Percentiles rank a stretch among this genome's conserved stretches.
These are phyloP conservation scores for Scheffersomyces lignosus DNA, from an alignment of 805 yeast species.

Conservation along the genomic window DNA sequence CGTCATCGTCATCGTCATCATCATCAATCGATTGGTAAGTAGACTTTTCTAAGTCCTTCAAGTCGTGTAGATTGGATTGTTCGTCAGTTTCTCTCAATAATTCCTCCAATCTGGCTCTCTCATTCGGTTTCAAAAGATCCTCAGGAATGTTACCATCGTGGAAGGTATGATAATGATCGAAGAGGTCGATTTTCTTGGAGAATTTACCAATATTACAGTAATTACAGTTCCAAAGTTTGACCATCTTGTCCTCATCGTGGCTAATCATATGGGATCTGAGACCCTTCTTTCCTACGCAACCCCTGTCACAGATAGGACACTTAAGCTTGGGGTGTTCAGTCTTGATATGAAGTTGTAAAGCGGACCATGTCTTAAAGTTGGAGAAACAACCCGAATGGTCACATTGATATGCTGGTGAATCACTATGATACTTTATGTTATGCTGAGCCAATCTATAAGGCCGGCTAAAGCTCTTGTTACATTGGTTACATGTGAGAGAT, in stretches of 20 bases:
- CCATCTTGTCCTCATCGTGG: constrained; percentile 55
- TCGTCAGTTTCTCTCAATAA: constrained; percentile 16
- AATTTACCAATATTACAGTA: constrained; percentile 50
- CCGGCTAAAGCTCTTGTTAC: constrained; percentile 63
- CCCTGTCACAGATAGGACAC: constrained; percentile 66
- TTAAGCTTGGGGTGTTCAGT: constrained; percentile 68
- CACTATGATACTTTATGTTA: constrained; percentile 62
- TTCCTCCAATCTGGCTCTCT: constrained; percentile 19
- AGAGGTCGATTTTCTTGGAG: constrained; percentile 55
- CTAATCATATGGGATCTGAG: constrained; percentile 67
- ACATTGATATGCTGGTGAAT: constrained; percentile 55
- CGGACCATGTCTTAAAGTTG: constrained; percentile 70
- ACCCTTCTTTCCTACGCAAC: constrained; percentile 72
- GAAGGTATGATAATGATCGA: constrained; percentile 54
- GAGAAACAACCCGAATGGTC: constrained; percentile 59
- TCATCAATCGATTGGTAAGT: constrained; percentile 7
- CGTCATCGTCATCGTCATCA: constrained; percentile 8
- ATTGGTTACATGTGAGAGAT: constrained; percentile 56
- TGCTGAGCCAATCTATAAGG: constrained; percentile 70
- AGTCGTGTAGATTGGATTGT: constrained; percentile 5
- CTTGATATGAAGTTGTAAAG: constrained; percentile 68
- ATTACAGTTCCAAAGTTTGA: constrained; percentile 68
- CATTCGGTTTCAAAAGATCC: constrained; percentile 26
- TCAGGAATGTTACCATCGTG: constrained; percentile 44
- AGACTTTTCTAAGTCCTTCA: constrained; percentile 4